Evolutionary conservation across 2,329 filamentous ascomycete species (phyloP), one percentile per base, ranked within the genome.

Genomic region (Ophiostoma ips): DNA sequence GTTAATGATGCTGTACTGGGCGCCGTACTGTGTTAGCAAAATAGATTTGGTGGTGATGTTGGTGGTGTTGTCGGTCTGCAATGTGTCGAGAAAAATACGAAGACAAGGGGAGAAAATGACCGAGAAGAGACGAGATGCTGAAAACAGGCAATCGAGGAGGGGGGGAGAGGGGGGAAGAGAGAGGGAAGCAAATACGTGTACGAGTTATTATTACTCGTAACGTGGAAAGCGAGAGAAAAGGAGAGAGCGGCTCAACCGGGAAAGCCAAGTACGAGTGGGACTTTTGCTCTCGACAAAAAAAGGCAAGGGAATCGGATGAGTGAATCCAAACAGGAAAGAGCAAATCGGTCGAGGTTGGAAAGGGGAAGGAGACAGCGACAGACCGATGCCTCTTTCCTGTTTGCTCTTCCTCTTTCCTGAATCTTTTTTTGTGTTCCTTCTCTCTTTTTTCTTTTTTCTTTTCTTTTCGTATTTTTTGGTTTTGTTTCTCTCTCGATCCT

Each of bases 1-100:
- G 21, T 49, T 52, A 49, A 44, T 16, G 19, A 40, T 28, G 28
- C n/a, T 31, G 19, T 28, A 19, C 12, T 41, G 19, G 15, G 35
- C n/a, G 35, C 16, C 19, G 49, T 38, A 31, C n/a, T 16, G 46
- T 30, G 38, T 52, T 52, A 46, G 46, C 28, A 52, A 43, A 52
- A 43, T 52, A 52, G 50, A 46, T 52, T 49, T 52, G 50, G 34
- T 31, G 46, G 46, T 49, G 41, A 46, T 5, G 24, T 24, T 30
- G 21, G 21, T 41, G 28, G 38, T 21, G 24, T 15, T 28, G 24
- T 28, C 8, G 24, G 24, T 8, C 24, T 28, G 24, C 24, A 28
- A 28, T n/a, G n/a, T n/a, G n/a, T n/a, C 48, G 46, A 45, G 46
- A 18, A 28, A 13, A 41, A 40, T 46, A 34, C 15, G 40, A 30